Evolutionary conservation across 139 green algal species (phyloP).

Genomic region (Dunaliella primolecta): DNA sequence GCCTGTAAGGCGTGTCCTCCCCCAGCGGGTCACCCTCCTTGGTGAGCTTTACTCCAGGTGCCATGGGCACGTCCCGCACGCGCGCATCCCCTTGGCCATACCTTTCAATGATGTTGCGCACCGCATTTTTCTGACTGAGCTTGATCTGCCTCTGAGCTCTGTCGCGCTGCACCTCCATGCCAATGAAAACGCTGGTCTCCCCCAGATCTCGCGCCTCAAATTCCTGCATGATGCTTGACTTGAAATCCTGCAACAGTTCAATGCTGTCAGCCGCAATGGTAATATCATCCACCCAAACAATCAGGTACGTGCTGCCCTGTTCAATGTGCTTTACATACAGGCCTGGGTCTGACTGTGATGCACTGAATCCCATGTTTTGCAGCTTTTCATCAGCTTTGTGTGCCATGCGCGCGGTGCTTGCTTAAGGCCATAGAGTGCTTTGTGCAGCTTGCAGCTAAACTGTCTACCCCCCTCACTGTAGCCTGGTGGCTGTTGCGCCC

Average conservation of each 20-base stretch:
- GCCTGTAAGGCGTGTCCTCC: slow-evolving; percentile 12
- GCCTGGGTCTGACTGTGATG: slow-evolving; percentile 23
- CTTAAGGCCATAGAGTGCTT: slow-evolving; percentile 46
- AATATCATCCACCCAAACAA: slow-evolving; percentile 32
- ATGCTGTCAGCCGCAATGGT: neutral
- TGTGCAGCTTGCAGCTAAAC: slow-evolving; percentile 11
- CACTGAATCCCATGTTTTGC: slow-evolving; percentile 19
- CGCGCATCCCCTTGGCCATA: slow-evolving; percentile 19
- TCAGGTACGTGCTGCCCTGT: neutral
- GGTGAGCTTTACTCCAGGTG: neutral
- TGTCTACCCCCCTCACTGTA: slow-evolving; percentile 8
- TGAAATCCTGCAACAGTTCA: neutral
- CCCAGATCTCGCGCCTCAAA: slow-evolving; percentile 3
- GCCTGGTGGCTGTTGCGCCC: slow-evolving; percentile 29
- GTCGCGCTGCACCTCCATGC: slow-evolving; percentile 23
- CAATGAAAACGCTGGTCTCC: slow-evolving; percentile 22
- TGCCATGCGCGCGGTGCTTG: slow-evolving; percentile 39
- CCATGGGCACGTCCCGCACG: neutral
- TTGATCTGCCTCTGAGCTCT: neutral
- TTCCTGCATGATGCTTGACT: neutral
- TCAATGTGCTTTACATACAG: slow-evolving; percentile 14
- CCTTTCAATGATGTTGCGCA: slow-evolving; percentile 8
- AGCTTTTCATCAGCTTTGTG: slow-evolving; percentile 20
- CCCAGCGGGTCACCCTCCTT: slow-evolving; percentile 13
- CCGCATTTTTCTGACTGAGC: slow-evolving; percentile 12